Conservation (phyloP, 352 stramenopile genomes). For the Pseudoperonospora humuli region DNA sequence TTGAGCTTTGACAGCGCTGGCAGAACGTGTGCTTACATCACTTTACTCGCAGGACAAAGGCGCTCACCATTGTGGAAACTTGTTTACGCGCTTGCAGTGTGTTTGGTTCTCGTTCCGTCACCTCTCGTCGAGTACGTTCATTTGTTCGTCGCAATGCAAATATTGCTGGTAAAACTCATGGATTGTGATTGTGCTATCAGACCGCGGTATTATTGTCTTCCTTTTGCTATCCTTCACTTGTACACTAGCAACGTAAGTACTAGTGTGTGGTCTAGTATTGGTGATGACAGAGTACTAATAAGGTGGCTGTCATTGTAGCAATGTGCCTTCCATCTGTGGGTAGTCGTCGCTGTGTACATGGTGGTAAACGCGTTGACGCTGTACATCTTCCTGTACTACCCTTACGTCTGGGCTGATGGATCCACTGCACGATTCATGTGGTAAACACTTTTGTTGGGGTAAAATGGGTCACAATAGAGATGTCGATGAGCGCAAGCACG, state of each 20-base stretch:
- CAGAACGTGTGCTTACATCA: background rate
- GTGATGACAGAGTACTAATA: conserved; percentile 4
- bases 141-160: background rate
- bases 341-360: conserved; percentile 39
- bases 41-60: conserved; percentile 29
- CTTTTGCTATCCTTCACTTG: conserved; percentile 72
- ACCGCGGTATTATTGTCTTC: conserved; percentile 75
- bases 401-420: conserved; percentile 75
- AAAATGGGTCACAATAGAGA: background rate
- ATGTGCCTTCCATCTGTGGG: conserved; percentile 32
- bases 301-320: conserved; percentile 33
- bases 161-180: background rate
- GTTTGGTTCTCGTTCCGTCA: conserved; percentile 79
- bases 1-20: background rate
- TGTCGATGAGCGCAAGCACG: background rate
- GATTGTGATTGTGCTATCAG: conserved; percentile 23
- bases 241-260: conserved; percentile 56
- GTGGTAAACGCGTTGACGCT: conserved; percentile 56
- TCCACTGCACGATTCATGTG: conserved; percentile 83
- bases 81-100: conserved; percentile 61
- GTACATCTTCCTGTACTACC: conserved; percentile 63
- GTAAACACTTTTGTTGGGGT: conserved; percentile 24
- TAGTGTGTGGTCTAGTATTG: background rate
- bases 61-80: conserved; percentile 69
- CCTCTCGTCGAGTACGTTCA: conserved; percentile 80